Evolutionary conservation across 495 filamentous ascomycete species (phyloP).

Genomic region (Penicillium robsamsonii): DNA sequence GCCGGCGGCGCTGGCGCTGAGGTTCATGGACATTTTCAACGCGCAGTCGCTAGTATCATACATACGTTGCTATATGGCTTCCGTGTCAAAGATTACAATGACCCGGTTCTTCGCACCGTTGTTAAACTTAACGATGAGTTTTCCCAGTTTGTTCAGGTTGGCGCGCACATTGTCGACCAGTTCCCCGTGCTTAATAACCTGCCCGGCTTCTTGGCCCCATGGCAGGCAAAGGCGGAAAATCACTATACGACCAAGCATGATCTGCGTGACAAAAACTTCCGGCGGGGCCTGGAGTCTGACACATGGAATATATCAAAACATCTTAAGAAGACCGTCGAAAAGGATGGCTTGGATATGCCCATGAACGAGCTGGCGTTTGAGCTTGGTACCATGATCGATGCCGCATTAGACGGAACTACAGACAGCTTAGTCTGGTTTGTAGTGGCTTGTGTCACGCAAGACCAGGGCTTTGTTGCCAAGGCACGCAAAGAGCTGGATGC

Average conservation of each 20-base stretch:
- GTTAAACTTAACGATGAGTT: not conserved
- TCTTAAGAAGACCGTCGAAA: not conserved
- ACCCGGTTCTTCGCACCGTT: not conserved
- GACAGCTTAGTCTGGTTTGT: not conserved
- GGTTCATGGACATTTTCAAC: not conserved
- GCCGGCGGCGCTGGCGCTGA: not conserved
- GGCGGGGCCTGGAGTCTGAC: not conserved
- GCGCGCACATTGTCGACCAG: not conserved
- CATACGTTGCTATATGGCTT: not conserved
- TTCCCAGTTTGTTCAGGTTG: not conserved
- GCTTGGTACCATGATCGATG: not conserved
- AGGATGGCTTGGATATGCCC: not conserved
- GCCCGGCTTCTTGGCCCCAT: not conserved
- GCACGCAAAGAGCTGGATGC: not conserved
- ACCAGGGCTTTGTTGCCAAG: not conserved
- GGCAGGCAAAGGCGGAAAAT: not conserved
- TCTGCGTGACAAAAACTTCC: not conserved
- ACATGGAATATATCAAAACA: not conserved
- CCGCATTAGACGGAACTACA: not conserved
- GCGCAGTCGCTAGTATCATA: not conserved
- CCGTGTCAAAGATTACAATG: not conserved
- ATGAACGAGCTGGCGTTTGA: not conserved
- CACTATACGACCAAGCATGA: not conserved
- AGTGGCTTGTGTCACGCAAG: not conserved
- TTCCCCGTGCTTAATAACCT: not conserved